Evolutionary conservation across 148 eudicot species (phyloP).

Genomic region (Arctostaphylos glauca): DNA sequence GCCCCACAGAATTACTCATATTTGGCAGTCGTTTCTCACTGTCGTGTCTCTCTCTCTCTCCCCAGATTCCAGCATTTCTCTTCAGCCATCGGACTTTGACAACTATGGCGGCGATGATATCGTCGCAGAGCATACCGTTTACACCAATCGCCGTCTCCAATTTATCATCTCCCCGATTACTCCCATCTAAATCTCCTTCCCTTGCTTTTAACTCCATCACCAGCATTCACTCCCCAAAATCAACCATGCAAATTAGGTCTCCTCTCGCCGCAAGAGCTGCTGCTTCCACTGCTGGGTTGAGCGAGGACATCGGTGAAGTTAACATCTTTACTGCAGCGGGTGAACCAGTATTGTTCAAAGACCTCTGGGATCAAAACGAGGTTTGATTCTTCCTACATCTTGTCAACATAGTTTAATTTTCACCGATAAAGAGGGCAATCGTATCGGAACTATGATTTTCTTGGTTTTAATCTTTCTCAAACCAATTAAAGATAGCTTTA

Average conservation of each 20-base stretch:
- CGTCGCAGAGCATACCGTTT: not conserved
- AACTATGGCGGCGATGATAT: constrained; percentile 4
- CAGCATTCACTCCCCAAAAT: constrained; percentile 8
- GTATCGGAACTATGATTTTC: not conserved
- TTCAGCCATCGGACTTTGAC: no score
- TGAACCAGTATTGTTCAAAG: constrained; percentile 57
- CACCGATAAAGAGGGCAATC: not conserved
- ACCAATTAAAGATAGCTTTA: no score
- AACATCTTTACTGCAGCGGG: constrained; percentile 65
- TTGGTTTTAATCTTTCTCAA: no score
- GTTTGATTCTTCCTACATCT: constrained; percentile 22
- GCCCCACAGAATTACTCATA: not conserved
- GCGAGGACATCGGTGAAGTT: constrained; percentile 49
- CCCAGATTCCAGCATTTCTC: not conserved
- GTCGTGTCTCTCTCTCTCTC: not conserved
- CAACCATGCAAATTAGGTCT: constrained; percentile 16
- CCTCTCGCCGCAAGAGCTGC: constrained; percentile 27
- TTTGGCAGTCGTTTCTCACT: not conserved
- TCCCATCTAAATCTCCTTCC: constrained; percentile 7
- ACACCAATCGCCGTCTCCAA: not conserved
- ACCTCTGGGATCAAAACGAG: constrained; percentile 86
- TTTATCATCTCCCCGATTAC: not conserved
- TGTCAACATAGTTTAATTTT: not conserved
- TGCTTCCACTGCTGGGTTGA: constrained; percentile 30
- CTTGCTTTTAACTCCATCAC: constrained; percentile 15